These are phyloP conservation scores for Pseudogymnoascus sp. DNA, from an alignment of 2,329 filamentous ascomycete genomes.

Conservation along the genomic window DNA sequence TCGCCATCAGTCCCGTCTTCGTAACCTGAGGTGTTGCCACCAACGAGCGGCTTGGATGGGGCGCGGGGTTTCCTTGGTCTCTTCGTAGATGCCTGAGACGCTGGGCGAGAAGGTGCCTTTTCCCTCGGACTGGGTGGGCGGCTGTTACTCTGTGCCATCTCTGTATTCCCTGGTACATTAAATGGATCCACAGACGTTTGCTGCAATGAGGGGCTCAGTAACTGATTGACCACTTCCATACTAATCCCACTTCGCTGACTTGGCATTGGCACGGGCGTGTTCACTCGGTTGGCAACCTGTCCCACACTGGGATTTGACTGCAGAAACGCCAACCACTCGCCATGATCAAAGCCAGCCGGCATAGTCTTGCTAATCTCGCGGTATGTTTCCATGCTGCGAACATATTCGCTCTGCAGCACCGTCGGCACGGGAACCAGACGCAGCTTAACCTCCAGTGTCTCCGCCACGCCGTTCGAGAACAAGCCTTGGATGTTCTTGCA, in stretches of 20 bases:
- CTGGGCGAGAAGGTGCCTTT: conserved; percentile 21
- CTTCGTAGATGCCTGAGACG: conserved; percentile 24
- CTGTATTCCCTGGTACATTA: conserved; percentile 15
- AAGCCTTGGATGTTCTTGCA: conserved; percentile 77
- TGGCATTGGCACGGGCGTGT: conserved; percentile 21
- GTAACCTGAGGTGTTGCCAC: conserved; percentile 64
- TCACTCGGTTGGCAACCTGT: conserved; percentile 27
- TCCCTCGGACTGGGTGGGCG: conserved; percentile 13
- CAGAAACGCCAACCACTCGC: conserved; percentile 71
- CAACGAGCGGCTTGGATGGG: conserved; percentile 15
- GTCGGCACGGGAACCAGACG: conserved; percentile 68
- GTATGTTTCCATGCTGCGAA: conserved; percentile 52
- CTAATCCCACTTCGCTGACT: conserved; percentile 22
- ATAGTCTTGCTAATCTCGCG: conserved; percentile 49
- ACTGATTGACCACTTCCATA: conserved; percentile 28
- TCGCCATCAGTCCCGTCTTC: conserved; percentile 43
- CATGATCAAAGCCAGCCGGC: conserved; percentile 55
- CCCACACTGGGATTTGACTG: conserved; percentile 55
- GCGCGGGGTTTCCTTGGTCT: conserved; percentile 14
- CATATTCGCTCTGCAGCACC: conserved; percentile 49
- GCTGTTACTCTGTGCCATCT: conserved; percentile 14
- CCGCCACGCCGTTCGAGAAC: conserved; percentile 73
- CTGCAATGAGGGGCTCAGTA: conserved; percentile 25
- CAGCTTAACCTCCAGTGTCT: conserved; percentile 88
- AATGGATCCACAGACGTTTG: conserved; percentile 17